Evolutionary conservation across 2,329 filamentous ascomycete species (phyloP).

Genomic region (Cordyceps cicadae): DNA sequence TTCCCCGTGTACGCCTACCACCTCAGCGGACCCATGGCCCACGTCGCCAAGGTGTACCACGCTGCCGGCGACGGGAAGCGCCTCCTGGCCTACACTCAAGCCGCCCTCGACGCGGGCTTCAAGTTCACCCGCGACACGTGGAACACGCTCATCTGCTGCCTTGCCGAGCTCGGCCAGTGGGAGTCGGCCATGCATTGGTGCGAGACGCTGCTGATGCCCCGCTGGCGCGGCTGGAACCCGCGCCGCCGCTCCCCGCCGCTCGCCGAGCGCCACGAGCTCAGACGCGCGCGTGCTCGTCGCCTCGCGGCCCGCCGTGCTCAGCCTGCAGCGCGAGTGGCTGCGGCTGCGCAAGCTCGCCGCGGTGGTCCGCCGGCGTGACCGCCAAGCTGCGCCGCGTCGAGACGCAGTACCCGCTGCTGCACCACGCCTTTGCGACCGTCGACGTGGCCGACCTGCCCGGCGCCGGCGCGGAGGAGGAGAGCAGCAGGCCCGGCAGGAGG

Average conservation of each 20-base stretch:
- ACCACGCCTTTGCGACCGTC: conserved; percentile 31
- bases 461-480: conserved; percentile 17
- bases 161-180: conserved; percentile 52
- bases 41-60: conserved; percentile 39
- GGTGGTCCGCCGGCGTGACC: conserved; percentile 40
- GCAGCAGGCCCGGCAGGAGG: not conserved
- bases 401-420: conserved; percentile 30
- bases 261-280: conserved; percentile 17
- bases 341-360: conserved; percentile 38
- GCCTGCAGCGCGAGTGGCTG: conserved; percentile 42
- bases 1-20: conserved; percentile 45
- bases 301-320: conserved; percentile 34
- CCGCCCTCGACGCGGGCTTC: conserved; percentile 61
- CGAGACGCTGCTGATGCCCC: conserved; percentile 68
- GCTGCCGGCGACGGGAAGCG: conserved; percentile 33
- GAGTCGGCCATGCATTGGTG: conserved; percentile 64
- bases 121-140: conserved; percentile 66
- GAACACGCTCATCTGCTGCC: conserved; percentile 66
- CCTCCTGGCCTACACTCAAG: conserved; percentile 42
- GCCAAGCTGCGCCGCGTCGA: conserved; percentile 31
- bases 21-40: conserved; percentile 39
- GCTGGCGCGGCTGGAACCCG: conserved; percentile 65
- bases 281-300: conserved; percentile 26
- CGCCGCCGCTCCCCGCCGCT: conserved; percentile 14
- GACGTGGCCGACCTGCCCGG: conserved; percentile 23